Evolutionary conservation across 768 basidiomycete genomes (phyloP).

Genomic region (Leccinum boreale): DNA sequence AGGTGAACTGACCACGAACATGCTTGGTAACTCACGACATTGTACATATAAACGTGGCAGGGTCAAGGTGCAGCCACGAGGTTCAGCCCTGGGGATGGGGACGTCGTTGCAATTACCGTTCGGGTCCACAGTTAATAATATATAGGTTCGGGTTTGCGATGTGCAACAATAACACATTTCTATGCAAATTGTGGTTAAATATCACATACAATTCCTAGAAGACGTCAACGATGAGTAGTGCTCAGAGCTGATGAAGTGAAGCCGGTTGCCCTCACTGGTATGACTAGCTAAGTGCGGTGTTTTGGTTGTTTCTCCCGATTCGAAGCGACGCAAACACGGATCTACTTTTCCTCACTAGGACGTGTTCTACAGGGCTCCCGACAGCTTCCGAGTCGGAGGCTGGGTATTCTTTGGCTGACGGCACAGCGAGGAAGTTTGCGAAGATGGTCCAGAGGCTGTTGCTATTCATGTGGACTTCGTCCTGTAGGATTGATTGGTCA

Average conservation of each 20-base stretch:
- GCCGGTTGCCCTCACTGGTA: not conserved
- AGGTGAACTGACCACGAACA: not conserved
- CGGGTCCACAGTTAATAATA: not conserved
- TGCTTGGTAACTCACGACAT: not conserved
- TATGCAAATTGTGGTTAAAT: not conserved
- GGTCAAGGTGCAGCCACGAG: not conserved
- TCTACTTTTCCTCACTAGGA: constrained; percentile 22
- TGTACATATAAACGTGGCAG: constrained; percentile 1
- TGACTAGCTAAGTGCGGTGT: not conserved
- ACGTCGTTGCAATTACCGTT: not conserved
- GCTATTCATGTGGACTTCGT: constrained; percentile 54
- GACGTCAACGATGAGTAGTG: not conserved
- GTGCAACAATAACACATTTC: not conserved
- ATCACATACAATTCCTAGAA: constrained; percentile 2
- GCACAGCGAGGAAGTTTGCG: constrained; percentile 57
- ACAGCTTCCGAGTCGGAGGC: constrained; percentile 15
- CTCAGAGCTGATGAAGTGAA: not conserved
- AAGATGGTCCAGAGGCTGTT: constrained; percentile 73
- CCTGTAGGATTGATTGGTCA: constrained; percentile 60
- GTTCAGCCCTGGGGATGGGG: not conserved
- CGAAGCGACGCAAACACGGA: constrained; percentile 26
- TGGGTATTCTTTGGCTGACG: constrained; percentile 43
- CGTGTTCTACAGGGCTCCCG: not conserved
- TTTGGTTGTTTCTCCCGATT: constrained; percentile 11
- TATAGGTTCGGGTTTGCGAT: not conserved